Evolutionary conservation across 164 flowering plant species (phyloP).

Genomic region (Macadamia integrifolia): DNA sequence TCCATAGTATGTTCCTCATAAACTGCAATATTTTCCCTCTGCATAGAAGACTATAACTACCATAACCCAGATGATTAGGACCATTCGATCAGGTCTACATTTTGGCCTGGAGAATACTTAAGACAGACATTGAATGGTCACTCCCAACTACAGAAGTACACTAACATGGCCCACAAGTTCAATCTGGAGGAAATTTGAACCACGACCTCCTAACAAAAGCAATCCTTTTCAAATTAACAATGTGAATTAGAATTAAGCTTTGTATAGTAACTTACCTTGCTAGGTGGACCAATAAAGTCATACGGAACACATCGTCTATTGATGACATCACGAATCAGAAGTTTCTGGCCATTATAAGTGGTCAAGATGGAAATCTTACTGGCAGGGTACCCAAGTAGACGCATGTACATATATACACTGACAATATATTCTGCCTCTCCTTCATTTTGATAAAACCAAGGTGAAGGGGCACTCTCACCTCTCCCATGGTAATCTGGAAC

Average conservation of each 20-base stretch:
- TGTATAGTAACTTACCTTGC: conserved; percentile 48
- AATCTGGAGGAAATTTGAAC: background rate
- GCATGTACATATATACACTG: conserved; percentile 92
- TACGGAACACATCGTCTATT: conserved; percentile 69
- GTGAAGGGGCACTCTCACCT: conserved; percentile 96
- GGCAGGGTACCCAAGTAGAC: conserved; percentile 89
- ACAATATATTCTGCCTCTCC: conserved; percentile 98
- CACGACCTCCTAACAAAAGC: background rate
- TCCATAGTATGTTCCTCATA: no score
- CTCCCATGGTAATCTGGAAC: conserved; percentile 88
- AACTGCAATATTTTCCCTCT: no score
- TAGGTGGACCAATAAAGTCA: conserved; percentile 79
- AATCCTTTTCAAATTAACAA: background rate
- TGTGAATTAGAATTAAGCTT: background rate
- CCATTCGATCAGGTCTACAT: no score
- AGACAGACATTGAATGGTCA: no score
- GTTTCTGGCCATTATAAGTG: conserved; percentile 97
- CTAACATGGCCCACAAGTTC: no score
- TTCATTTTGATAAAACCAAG: conserved; percentile 98
- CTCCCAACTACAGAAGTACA: no score
- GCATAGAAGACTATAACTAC: no score
- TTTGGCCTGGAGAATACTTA: no score
- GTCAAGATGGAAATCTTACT: conserved; percentile 93
- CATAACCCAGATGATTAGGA: no score
- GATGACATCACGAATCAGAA: conserved; percentile 93